These are phyloP conservation scores for Pistacia integerrima DNA, from an alignment of 345 rosid genomes.

Conservation along the genomic window DNA sequence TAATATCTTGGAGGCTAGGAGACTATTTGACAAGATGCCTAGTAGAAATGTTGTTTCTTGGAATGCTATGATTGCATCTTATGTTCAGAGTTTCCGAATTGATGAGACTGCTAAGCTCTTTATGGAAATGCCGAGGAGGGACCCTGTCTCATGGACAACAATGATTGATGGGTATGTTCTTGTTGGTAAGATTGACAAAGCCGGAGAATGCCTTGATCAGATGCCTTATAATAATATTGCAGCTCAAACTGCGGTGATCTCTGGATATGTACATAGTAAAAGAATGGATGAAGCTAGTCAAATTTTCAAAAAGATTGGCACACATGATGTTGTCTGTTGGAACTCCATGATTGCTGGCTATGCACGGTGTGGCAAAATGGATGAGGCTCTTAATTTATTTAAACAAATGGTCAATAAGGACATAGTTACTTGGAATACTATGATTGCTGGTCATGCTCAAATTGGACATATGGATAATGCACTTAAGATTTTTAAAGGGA, in stretches of 20 bases:
- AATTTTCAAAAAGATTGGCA: slow-evolving; percentile 31
- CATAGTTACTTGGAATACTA: slow-evolving; percentile 47
- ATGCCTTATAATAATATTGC: slow-evolving; percentile 33
- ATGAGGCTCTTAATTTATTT: slow-evolving; percentile 27
- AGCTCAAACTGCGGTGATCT: slow-evolving; percentile 43
- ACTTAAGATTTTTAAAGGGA: slow-evolving; percentile 28
- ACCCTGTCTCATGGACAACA: slow-evolving; percentile 45
- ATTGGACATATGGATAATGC: slow-evolving; percentile 33
- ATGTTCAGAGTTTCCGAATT: slow-evolving; percentile 20
- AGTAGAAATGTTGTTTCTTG: slow-evolving; percentile 41
- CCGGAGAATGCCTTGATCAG: slow-evolving; percentile 33
- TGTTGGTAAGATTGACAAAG: slow-evolving; percentile 37
- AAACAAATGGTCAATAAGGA: slow-evolving; percentile 41
- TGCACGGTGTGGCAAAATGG: slow-evolving; percentile 36
- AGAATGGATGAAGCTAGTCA: slow-evolving; percentile 36
- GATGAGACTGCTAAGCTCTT: slow-evolving; percentile 43
- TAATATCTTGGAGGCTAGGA: slow-evolving; percentile 31
- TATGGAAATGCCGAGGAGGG: slow-evolving; percentile 39
- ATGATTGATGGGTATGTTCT: slow-evolving; percentile 43
- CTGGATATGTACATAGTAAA: slow-evolving; percentile 33
- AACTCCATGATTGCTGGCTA: slow-evolving; percentile 45
- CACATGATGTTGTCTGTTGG: slow-evolving; percentile 39
- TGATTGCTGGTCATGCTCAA: slow-evolving; percentile 46
- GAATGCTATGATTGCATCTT: slow-evolving; percentile 49
- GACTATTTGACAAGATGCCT: slow-evolving; percentile 37